A percentile compares a stretch with the other conserved stretches of the same genome.
phyloP scores from a whole-genome alignment of 2,329 filamentous ascomycete species.

The Aureobasidium zeae region DNA sequence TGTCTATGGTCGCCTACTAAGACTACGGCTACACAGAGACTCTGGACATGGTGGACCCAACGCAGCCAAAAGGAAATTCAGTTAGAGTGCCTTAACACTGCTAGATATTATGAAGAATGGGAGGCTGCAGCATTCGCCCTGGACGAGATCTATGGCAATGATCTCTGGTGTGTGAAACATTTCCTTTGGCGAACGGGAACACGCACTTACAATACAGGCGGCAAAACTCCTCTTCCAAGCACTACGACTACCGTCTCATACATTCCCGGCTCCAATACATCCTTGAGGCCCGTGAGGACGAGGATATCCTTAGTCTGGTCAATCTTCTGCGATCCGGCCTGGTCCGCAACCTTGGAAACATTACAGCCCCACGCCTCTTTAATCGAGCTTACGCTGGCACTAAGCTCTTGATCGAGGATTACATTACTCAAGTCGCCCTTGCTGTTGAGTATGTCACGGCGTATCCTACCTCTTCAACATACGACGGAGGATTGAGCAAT shows the following conservation, averaged over 20 bases:
- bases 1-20: conserved; percentile 5
- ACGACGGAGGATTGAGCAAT: conserved; percentile 45
- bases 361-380: conserved; percentile 71
- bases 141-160: conserved; percentile 71
- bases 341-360: conserved; percentile 83
- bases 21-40: conserved; percentile 45
- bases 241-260: conserved; percentile 83
- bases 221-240: conserved; percentile 66
- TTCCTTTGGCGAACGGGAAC: background rate
- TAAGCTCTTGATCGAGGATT: conserved; percentile 84
- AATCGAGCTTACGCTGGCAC: conserved; percentile 80
- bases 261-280: conserved; percentile 65
- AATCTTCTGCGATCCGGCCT: conserved; percentile 69
- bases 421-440: conserved; percentile 73
- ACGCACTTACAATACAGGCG: conserved; percentile 46
- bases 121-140: conserved; percentile 72
- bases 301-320: conserved; percentile 64
- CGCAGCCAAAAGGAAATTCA: conserved; percentile 57
- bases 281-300: conserved; percentile 57
- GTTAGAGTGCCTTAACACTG: conserved; percentile 55
- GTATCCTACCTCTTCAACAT: conserved; percentile 45
- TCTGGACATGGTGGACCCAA: conserved; percentile 56
- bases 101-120: conserved; percentile 74
- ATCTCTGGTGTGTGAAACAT: conserved; percentile 56
- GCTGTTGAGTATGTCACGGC: conserved; percentile 67